These are phyloP conservation scores for Psilocybe cyanescens DNA, from an alignment of 768 basidiomycete species.

Conservation along the genomic window DNA sequence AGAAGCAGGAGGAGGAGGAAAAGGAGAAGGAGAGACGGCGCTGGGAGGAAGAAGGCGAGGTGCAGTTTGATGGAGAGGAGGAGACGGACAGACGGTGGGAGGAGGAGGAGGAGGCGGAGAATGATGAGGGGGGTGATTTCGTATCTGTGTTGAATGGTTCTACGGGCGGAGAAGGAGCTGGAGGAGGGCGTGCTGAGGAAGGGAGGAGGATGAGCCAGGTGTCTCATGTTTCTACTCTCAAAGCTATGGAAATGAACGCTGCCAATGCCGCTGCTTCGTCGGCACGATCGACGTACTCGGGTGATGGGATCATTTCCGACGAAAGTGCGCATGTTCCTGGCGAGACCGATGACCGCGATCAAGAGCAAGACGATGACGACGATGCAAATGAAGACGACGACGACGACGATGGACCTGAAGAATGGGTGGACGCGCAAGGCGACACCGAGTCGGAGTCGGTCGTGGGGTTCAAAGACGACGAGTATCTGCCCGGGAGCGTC, in stretches of 20 bases:
- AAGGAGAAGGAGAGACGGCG: neutral
- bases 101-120: too few species aligned
- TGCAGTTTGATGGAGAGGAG: neutral
- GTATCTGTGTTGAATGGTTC: too few species aligned
- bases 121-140: too few species aligned
- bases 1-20: neutral
- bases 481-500: neutral
- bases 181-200: constrained; percentile 3
- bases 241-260: constrained; percentile 9
- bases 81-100: neutral
- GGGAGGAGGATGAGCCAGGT: constrained; percentile 9
- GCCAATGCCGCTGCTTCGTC: constrained; percentile 6
- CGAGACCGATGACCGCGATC: neutral
- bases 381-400: constrained; percentile 4
- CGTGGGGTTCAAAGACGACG: constrained; percentile 10
- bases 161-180: constrained; percentile 11
- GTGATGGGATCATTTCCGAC: neutral
- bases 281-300: neutral
- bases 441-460: constrained; percentile 5
- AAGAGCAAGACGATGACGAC: neutral
- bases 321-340: neutral
- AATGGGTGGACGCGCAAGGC: neutral
- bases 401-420: neutral
- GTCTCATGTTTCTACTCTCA: constrained; percentile 16
- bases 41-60: neutral